Evolutionary conservation across 2,329 filamentous ascomycete genomes (phyloP).

Genomic region (Catunica adiposa): DNA sequence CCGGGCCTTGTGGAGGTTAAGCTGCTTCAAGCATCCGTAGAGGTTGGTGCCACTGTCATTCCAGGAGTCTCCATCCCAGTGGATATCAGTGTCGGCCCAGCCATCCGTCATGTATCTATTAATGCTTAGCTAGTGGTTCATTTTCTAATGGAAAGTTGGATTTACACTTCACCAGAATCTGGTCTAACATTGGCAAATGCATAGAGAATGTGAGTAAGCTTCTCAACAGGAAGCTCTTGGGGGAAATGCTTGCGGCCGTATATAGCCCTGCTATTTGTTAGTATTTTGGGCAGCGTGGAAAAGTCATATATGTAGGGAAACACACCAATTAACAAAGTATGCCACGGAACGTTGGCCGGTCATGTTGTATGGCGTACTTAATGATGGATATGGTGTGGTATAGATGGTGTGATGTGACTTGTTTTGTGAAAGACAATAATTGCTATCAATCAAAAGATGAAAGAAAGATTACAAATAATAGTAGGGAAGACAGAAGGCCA

Average conservation of each 20-base stretch:
- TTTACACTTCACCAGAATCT: conserved; percentile 62
- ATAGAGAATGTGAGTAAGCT: conserved; percentile 79
- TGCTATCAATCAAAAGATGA: background rate
- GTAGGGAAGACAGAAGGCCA: background rate
- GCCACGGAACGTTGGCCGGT: conserved; percentile 43
- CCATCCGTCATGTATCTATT: conserved; percentile 37
- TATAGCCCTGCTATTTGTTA: conserved; percentile 43
- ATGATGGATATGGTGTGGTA: background rate
- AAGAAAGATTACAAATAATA: background rate
- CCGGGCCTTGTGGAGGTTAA: conserved; percentile 64
- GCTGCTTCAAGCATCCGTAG: conserved; percentile 79
- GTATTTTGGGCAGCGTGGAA: background rate
- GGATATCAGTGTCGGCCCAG: conserved; percentile 58
- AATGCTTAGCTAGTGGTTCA: conserved; percentile 4
- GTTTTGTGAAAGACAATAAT: background rate
- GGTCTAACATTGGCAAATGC: conserved; percentile 73
- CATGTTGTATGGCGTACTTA: background rate
- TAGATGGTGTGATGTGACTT: background rate
- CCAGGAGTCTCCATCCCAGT: conserved; percentile 52
- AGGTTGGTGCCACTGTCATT: conserved; percentile 62
- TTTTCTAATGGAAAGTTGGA: background rate
- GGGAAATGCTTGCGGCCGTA: conserved; percentile 77
- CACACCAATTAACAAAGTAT: conserved; percentile 55
- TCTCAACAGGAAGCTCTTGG: conserved; percentile 62
- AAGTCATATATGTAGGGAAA: background rate